Evolutionary conservation across 257 asterid genomes (phyloP), one percentile per base, ranked within the genome.

Genomic region (Catharanthus roseus): DNA sequence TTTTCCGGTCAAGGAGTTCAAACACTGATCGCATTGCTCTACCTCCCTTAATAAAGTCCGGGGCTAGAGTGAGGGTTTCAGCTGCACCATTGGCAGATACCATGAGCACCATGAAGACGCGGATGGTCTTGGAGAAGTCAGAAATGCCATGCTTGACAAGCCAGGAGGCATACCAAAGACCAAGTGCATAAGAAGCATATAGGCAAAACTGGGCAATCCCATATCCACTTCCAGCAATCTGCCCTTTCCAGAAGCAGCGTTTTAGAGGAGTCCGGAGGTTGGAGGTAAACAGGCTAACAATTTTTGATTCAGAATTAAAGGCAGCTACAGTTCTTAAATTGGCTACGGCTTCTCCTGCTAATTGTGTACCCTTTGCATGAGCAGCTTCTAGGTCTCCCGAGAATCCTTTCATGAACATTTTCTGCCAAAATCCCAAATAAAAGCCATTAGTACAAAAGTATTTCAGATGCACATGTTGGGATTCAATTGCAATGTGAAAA

Each of bases 161-260:
- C 92, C 91, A 92, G 0, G 98, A 92, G 55, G 98, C 96, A 42
- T 92, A 92, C 97, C 97, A 92, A 13, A 92, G 90, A 69, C 98
- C 98, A 10, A 92, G 82, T 1, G 98, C 95, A 26, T 92, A 92
- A 68, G 98, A 92, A 0, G 96, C 95, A 24, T 89, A 89, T 51
- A 92, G 96, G 58, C 80, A 79, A 64, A 92, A 92, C 65, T 92
- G 98, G 1, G 98, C 96, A 8, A 89, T 78, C 4, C 98, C 98
- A 41, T 86, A 92, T 1, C 96, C 96, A 41, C 83, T 85, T 69
- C 98, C 98, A 10, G 95, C 96, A 10, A 92, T 87, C 77, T 92
- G 98, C 29, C 96, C 98, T 73, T 90, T 92, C 98, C 98, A 92
- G 81, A 92, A 92, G 84, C 96, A 88, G 19, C 90, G 92, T 21